Percentiles rank a stretch among this genome's conserved stretches.
These are phyloP conservation scores for Periglandula ipomoeae DNA, from an alignment of 2,329 filamentous ascomycete species.

Conservation along the genomic window DNA sequence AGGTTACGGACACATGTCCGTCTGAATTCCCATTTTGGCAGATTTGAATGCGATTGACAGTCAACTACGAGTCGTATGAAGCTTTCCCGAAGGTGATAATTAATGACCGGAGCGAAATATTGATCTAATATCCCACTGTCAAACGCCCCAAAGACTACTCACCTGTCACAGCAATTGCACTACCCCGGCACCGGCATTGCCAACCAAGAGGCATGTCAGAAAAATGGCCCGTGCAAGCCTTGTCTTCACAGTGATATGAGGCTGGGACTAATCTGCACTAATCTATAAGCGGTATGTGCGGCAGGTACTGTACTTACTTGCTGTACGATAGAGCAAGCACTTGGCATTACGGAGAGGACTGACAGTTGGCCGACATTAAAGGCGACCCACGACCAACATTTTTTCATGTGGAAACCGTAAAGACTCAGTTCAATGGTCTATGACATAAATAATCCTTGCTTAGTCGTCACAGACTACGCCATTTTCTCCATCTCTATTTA, in stretches of 20 bases:
- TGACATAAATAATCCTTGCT: not conserved
- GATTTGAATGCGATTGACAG: too few species aligned
- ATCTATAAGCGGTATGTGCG: not conserved
- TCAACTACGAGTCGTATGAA: too few species aligned
- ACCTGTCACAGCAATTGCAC: not conserved
- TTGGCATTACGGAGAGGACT: not conserved
- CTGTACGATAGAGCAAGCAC: not conserved
- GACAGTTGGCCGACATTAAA: not conserved
- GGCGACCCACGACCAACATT: not conserved
- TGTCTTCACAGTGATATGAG: not conserved
- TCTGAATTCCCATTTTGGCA: too few species aligned
- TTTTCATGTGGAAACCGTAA: not conserved
- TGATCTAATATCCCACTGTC: not conserved
- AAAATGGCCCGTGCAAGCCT: slow-evolving; percentile 1
- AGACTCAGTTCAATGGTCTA: not conserved
- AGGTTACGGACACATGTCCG: too few species aligned
- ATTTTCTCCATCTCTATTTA: not conserved
- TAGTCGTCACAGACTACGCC: not conserved
- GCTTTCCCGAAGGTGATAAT: too few species aligned
- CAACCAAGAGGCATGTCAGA: not conserved
- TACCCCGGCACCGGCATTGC: not conserved
- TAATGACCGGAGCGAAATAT: too few species aligned
- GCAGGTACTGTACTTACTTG: not conserved
- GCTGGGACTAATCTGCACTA: not conserved
- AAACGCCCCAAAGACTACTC: not conserved